These are phyloP conservation scores for Boletus sp. DNA, from an alignment of 768 basidiomycete genomes.

Conservation along the genomic window DNA sequence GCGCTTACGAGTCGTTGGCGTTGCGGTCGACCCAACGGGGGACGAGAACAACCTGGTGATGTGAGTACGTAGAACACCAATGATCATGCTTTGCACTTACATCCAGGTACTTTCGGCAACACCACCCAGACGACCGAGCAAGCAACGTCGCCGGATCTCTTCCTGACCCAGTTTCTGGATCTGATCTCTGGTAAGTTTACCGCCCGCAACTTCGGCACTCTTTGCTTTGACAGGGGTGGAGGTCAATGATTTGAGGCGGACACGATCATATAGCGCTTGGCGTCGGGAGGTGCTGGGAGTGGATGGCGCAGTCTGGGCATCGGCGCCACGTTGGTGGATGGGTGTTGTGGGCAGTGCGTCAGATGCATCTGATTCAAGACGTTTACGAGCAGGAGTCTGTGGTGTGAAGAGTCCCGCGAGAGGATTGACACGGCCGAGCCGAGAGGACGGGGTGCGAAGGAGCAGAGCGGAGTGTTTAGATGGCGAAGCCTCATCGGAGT, in stretches of 20 bases:
- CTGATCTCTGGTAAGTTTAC: constrained; percentile 59
- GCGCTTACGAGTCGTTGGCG: constrained; percentile 62
- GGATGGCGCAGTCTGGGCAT: constrained; percentile 53
- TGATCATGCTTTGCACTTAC: constrained; percentile 37
- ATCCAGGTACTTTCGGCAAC: constrained; percentile 91
- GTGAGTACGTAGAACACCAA: background rate
- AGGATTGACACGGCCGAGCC: constrained; percentile 34
- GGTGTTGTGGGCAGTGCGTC: constrained; percentile 61
- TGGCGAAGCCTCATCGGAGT: constrained; percentile 37
- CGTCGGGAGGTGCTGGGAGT: constrained; percentile 76
- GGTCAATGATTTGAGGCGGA: constrained; percentile 69
- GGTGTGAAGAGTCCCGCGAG: constrained; percentile 38
- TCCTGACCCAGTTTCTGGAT: constrained; percentile 72
- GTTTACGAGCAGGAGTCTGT: constrained; percentile 40
- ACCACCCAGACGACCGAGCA: constrained; percentile 72
- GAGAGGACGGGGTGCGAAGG: constrained; percentile 63
- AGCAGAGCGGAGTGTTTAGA: constrained; percentile 49
- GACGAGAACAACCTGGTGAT: constrained; percentile 62
- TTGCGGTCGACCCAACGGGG: constrained; percentile 48
- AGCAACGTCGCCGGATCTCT: constrained; percentile 69
- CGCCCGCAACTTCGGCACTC: constrained; percentile 38
- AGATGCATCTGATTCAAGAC: constrained; percentile 39
- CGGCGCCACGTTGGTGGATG: constrained; percentile 53
- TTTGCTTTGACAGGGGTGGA: constrained; percentile 60
- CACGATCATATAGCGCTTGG: constrained; percentile 76